Evolutionary conservation across 2,329 filamentous ascomycete genomes (phyloP).

Genomic region (Arachnomyces sp.): DNA sequence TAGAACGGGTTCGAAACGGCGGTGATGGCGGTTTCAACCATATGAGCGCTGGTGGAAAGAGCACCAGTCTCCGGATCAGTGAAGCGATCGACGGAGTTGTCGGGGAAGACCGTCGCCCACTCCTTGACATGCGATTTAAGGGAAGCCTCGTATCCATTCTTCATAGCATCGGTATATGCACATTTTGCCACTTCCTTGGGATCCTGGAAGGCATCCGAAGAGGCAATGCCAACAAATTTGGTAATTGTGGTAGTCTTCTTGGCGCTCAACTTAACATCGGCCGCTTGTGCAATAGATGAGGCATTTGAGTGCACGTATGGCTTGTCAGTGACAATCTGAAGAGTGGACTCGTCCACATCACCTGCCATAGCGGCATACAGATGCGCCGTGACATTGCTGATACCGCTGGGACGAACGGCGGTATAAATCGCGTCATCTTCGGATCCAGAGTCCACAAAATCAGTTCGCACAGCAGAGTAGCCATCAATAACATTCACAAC

Average conservation of each 20-base stretch:
- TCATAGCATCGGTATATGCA: slow-evolving; percentile 45
- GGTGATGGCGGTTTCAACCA: slow-evolving; percentile 47
- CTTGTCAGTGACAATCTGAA: slow-evolving; percentile 38
- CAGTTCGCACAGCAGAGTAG: slow-evolving; percentile 57
- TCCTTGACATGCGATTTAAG: slow-evolving; percentile 51
- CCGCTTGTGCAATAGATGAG: slow-evolving; percentile 59
- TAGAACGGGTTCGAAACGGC: slow-evolving; percentile 43
- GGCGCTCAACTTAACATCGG: slow-evolving; percentile 46
- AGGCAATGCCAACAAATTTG: slow-evolving; percentile 63
- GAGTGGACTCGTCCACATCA: slow-evolving; percentile 36
- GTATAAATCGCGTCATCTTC: slow-evolving; percentile 55
- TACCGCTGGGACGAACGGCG: slow-evolving; percentile 55
- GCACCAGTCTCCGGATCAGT: slow-evolving; percentile 49
- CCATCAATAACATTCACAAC: slow-evolving; percentile 64
- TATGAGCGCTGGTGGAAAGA: slow-evolving; percentile 49
- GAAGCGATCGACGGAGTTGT: slow-evolving; percentile 58
- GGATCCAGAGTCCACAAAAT: slow-evolving; percentile 49
- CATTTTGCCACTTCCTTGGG: slow-evolving; percentile 48
- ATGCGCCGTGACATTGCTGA: slow-evolving; percentile 57
- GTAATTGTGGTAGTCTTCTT: slow-evolving; percentile 50
- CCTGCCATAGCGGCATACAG: slow-evolving; percentile 41
- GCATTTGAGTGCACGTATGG: slow-evolving; percentile 48
- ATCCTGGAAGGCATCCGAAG: slow-evolving; percentile 58
- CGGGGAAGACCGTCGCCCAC: slow-evolving; percentile 56
- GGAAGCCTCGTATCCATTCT: slow-evolving; percentile 49